Conservation (phyloP, 2,329 filamentous ascomycete genomes). For the Torrubiella hemipterigena region DNA sequence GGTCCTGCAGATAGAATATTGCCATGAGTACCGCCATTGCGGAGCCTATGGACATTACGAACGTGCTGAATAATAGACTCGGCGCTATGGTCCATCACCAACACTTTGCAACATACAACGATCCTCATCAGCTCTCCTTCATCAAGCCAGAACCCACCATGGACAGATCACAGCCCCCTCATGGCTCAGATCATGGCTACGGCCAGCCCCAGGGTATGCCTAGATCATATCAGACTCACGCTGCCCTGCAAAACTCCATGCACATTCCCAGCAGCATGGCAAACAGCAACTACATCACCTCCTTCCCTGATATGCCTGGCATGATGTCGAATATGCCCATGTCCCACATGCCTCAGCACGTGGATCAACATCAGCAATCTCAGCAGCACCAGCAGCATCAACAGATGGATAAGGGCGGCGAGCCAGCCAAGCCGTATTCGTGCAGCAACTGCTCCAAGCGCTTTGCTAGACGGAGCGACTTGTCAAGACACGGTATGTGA, state of each 20-base stretch:
- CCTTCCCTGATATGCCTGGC: constrained; percentile 22
- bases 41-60: constrained; percentile 41
- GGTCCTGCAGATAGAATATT: constrained; percentile 3
- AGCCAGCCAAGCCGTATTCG: constrained; percentile 59
- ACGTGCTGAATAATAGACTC: constrained; percentile 38
- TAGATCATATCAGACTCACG: constrained; percentile 40
- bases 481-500: constrained; percentile 79
- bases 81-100: constrained; percentile 19
- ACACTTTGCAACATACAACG: constrained; percentile 20
- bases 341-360: constrained; percentile 19
- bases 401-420: too few relatives aligned
- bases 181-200: constrained; percentile 47
- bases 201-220: constrained; percentile 38
- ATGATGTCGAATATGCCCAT: constrained; percentile 28
- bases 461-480: constrained; percentile 86
- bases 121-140: constrained; percentile 17
- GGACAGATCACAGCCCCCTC: constrained; percentile 44
- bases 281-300: constrained; percentile 28
- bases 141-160: constrained; percentile 27
- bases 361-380: constrained; percentile 12
- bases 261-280: constrained; percentile 31
- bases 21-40: constrained; percentile 29
- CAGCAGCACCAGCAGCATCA: constrained; percentile 21
- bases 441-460: constrained; percentile 85
- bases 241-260: constrained; percentile 37